Base-by-base conservation (phyloP, 2,329 filamentous ascomycete species). In the Zymoseptoria brevis region DNA sequence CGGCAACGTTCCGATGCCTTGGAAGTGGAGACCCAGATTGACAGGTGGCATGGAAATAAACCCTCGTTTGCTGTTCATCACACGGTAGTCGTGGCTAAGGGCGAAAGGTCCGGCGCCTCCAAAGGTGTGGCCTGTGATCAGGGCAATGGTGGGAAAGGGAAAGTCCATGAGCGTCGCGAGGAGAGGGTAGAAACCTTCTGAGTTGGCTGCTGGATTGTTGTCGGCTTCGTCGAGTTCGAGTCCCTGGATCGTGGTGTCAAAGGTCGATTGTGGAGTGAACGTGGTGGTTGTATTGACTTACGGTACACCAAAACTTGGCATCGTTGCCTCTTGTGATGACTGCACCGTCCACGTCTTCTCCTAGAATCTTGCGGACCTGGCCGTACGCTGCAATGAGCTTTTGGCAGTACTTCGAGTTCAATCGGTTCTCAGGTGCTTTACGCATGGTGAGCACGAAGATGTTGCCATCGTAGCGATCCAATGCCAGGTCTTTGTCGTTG, bases 391-490 rank as follows among this genome's bases (percentile, higher is more conserved):
- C 68, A 61, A 83, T 82, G 45, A 83, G 76, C 61, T 81, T 79
- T 67, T 82, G 80, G 50, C 78, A 77, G 62, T 78, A 81, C 7
- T 69, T 71, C 16, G 75, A 73, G 65, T 80, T 81, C 53, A 83
- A 67, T 21, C 80, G 75, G 67, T 83, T 83, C 67, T 83, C 81
- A 1, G 79, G 79, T 8, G 77, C 73, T 64, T 81, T 81, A 55
- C 79, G 75, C 75, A 83, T 79, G 8, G 80, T 82, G 54, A 83
- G 75, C 56, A 83, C 72, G 67, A 80, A 82, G 62, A 81, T 70
- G 60, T 77, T 76, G 62, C 75, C 76, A 29, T 66, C 62, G 69
- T 79, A 69, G 57, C 76, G 76, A 57, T 77, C 75, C 30, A 81
- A 70, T 4, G 75, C 72, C 35, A 81, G 71, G 60, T 80, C 75